These are phyloP conservation scores for Epichloe sp. DNA, from an alignment of 2,329 filamentous ascomycete species.

Conservation along the genomic window DNA sequence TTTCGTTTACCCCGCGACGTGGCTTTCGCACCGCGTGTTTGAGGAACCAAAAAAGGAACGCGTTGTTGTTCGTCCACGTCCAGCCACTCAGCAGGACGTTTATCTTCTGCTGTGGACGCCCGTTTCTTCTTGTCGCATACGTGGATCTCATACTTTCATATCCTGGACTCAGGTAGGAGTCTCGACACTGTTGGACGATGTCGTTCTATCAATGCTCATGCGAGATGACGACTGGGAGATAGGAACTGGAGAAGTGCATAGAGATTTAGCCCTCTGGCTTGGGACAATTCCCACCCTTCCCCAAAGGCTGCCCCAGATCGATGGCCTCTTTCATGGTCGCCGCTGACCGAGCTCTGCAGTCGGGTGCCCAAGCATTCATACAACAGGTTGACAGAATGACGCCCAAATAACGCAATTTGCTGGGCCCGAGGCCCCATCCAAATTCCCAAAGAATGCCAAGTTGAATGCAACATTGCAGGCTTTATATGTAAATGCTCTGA, in stretches of 20 bases:
- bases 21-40: constrained; percentile 48
- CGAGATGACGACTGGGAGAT: too few species aligned
- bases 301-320: not conserved
- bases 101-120: too few species aligned
- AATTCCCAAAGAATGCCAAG: not conserved
- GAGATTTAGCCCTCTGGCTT: too few species aligned
- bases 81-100: too few species aligned
- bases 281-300: too few species aligned
- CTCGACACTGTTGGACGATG: too few species aligned
- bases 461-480: not conserved
- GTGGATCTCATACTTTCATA: too few species aligned
- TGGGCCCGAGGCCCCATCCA: not conserved
- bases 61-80: too few species aligned
- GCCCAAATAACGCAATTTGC: not conserved
- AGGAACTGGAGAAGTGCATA: too few species aligned
- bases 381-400: constrained; percentile 1
- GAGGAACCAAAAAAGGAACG: not conserved
- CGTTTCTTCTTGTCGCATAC: too few species aligned
- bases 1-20: constrained; percentile 76
- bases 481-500: not conserved
- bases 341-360: not conserved
- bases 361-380: not conserved
- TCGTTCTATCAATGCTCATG: too few species aligned
- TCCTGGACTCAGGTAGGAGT: too few species aligned
- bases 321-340: not conserved